Percentiles rank a stretch among this genome's conserved stretches.
Evolutionary conservation across 2,329 filamentous ascomycete species (phyloP).

Genomic region (Bertia moriformis): DNA sequence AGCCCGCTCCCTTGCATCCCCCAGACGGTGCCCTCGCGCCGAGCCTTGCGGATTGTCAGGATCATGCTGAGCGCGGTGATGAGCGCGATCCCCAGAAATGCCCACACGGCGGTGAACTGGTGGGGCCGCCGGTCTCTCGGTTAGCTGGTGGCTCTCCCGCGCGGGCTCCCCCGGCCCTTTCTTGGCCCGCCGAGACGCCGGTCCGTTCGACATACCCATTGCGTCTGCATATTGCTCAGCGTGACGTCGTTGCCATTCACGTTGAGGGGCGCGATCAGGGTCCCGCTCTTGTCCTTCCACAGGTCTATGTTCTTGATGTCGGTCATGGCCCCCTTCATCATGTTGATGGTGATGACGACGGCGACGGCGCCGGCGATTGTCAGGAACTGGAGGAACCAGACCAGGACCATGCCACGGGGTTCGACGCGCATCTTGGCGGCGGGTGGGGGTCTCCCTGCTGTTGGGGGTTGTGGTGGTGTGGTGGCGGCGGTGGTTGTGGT

Average conservation of each 20-base stretch:
- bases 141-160: no score
- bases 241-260: not conserved
- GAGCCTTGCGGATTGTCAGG: not conserved
- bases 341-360: not conserved
- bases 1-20: not conserved
- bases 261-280: no score
- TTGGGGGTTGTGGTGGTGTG: no score
- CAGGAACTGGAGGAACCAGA: not conserved
- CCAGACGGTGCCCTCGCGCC: not conserved
- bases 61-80: not conserved
- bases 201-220: not conserved
- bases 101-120: not conserved
- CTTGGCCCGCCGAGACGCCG: no score
- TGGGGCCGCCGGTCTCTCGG: no score
- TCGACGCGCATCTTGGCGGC: not conserved
- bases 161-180: not conserved
- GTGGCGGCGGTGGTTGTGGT: no score
- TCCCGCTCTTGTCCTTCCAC: not conserved
- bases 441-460: not conserved
- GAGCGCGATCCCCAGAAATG: not conserved
- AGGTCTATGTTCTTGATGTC: not conserved
- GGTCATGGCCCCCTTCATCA: not conserved
- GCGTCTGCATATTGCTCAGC: not conserved
- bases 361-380: not conserved
- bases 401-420: not conserved